Conservation (phyloP, 768 basidiomycete species). For the Collybia nuda region DNA sequence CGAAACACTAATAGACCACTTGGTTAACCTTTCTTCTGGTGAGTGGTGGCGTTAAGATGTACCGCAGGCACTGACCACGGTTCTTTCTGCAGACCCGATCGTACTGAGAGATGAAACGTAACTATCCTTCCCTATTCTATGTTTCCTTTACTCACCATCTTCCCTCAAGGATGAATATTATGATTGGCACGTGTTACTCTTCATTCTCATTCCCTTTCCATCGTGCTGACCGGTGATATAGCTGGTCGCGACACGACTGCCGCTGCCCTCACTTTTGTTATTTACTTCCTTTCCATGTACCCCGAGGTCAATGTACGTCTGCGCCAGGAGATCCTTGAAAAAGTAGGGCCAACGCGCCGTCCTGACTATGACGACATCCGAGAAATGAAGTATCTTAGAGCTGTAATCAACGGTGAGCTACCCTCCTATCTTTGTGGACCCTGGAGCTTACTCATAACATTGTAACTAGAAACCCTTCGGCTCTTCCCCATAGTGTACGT, state of each 20-base stretch:
- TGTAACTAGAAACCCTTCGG: conserved; percentile 46
- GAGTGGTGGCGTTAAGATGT: conserved; percentile 12
- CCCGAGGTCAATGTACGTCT: conserved; percentile 46
- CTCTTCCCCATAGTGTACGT: conserved; percentile 55
- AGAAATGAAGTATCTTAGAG: conserved; percentile 63
- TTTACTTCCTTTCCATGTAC: conserved; percentile 51
- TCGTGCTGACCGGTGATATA: background rate
- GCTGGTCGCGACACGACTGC: conserved; percentile 49
- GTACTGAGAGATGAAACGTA: conserved; percentile 50
- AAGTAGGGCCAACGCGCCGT: conserved; percentile 45
- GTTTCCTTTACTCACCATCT: background rate
- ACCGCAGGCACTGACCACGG: background rate
- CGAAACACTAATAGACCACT: conserved; percentile 54
- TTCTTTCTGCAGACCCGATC: conserved; percentile 30
- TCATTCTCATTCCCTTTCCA: background rate
- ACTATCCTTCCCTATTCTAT: conserved; percentile 2
- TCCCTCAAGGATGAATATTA: conserved; percentile 38
- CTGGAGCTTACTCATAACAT: background rate
- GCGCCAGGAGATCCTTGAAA: conserved; percentile 53
- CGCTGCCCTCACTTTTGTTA: conserved; percentile 39
- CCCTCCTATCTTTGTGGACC: background rate
- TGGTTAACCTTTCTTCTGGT: conserved; percentile 50
- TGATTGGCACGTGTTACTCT: conserved; percentile 31
- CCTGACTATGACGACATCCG: conserved; percentile 58
- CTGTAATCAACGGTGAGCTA: conserved; percentile 58